These are phyloP conservation scores for Diaporthe ilicicola DNA, from an alignment of 2,329 filamentous ascomycete genomes.

Conservation along the genomic window DNA sequence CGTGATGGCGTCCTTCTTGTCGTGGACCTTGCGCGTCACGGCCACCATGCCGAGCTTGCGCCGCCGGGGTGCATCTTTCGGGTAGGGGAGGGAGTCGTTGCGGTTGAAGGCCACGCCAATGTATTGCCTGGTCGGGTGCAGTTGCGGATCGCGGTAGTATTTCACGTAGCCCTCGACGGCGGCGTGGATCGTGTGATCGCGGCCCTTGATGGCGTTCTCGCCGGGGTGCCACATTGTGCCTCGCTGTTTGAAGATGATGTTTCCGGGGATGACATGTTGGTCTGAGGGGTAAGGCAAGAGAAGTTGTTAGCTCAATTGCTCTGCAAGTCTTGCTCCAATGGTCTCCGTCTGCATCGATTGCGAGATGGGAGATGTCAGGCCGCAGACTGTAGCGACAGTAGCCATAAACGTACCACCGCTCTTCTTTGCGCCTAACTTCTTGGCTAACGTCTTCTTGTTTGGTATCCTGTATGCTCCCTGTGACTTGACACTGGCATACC, in stretches of 20 bases:
- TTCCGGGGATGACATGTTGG: slow-evolving; percentile 92
- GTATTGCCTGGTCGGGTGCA: slow-evolving; percentile 88
- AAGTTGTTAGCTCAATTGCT: background rate
- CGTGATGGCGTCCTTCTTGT: slow-evolving; percentile 44
- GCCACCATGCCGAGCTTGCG: slow-evolving; percentile 79
- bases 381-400: background rate
- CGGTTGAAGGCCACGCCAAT: slow-evolving; percentile 93
- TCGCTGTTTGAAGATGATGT: slow-evolving; percentile 97
- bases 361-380: background rate
- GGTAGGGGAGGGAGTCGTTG: slow-evolving; percentile 80
- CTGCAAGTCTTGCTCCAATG: background rate
- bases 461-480: slow-evolving; percentile 74
- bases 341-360: background rate
- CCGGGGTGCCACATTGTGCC: slow-evolving; percentile 95
- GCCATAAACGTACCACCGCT: slow-evolving; percentile 73
- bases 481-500: slow-evolving; percentile 68
- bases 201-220: slow-evolving; percentile 93
- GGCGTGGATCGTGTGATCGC: slow-evolving; percentile 95
- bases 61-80: slow-evolving; percentile 75
- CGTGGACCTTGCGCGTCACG: slow-evolving; percentile 45
- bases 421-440: slow-evolving; percentile 95
- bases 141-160: slow-evolving; percentile 89
- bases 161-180: slow-evolving; percentile 89
- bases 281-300: slow-evolving; percentile 58
- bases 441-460: slow-evolving; percentile 69